Evolutionary conservation across 352 stramenopile species (phyloP), one percentile per base, ranked within the genome.

Genomic region (Globisporangium spinosum): DNA sequence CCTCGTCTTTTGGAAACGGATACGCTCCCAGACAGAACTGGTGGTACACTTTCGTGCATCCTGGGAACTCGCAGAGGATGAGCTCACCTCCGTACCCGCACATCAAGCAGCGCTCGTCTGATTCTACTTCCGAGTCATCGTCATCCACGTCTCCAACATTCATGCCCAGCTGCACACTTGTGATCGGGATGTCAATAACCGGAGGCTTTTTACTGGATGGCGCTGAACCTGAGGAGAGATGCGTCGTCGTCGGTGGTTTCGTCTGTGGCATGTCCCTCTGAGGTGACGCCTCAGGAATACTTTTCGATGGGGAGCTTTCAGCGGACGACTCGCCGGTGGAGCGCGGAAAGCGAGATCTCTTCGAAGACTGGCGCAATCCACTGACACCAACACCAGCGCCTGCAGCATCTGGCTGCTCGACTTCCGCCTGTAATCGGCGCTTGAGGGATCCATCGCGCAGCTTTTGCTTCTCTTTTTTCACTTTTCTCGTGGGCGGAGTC

Each of bases 11-110:
- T 27, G 87, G 85, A 51, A 93, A 94, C 8, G 87, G 80, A 65
- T 87, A 94, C 27, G 79, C 77, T 0, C 87, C 86, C 25, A 96
- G 69, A 71, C 88, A 96, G 70, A 93, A 93, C 68, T 93, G 86
- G 63, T 96, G 88, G 58, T 94, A 96, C 22, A 96, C 88, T 71
- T 96, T 96, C 12, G 85, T 89, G 63, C 88, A 96, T 0, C 71
- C 78, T 45, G 73, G 74, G 61, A 94, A 94, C 66, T 96, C 88
- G 67, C 88, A 96, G 13, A 96, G 80, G 25, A 94, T 85, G 4
- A 96, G 61, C 53, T 96, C 88, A 35, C 88, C 88, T 27, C 85
- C 86, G 70, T 92, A 92, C 6, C 82, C 80, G 64, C 88, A 96
- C 17, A 96, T 68, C 23, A 93, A 69, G 47, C 88, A 96, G 12